Evolutionary conservation across 495 filamentous ascomycete species (phyloP).

Genomic region (Aspergillus sparsus): DNA sequence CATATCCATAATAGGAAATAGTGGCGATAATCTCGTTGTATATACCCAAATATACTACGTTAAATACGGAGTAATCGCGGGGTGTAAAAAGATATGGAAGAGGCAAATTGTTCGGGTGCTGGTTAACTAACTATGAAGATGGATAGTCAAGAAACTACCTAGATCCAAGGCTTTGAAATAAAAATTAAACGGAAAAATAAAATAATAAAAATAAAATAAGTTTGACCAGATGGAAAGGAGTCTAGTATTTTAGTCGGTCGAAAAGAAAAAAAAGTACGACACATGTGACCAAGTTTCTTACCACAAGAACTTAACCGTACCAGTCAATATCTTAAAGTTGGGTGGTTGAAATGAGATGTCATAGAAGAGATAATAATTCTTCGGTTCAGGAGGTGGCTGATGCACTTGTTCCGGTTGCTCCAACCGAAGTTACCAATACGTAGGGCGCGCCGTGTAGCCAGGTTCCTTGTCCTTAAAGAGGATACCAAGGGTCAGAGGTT

Average conservation of each 20-base stretch:
- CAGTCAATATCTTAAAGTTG: not conserved
- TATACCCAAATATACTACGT: too few relatives aligned
- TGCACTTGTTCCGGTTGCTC: conserved; percentile 12
- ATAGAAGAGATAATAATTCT: conserved; percentile 5
- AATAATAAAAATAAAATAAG: too few relatives aligned
- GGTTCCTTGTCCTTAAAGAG: not conserved
- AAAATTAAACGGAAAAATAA: too few relatives aligned
- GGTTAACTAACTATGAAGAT: too few relatives aligned
- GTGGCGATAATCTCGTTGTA: too few relatives aligned
- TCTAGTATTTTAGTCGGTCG: not conserved
- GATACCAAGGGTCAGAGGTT: conserved; percentile 14
- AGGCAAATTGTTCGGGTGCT: too few relatives aligned
- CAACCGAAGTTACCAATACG: conserved; percentile 12
- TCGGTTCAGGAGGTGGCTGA: conserved; percentile 30
- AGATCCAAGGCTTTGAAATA: too few relatives aligned
- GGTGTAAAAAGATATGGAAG: too few relatives aligned
- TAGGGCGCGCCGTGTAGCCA: not conserved
- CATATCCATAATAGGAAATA: not conserved
- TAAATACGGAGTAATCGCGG: too few relatives aligned
- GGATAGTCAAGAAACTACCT: too few relatives aligned
- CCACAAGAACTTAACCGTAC: not conserved
- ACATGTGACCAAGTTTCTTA: conserved; percentile 12
- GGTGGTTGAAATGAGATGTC: too few relatives aligned
- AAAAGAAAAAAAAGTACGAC: conserved; percentile 12
- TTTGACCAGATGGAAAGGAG: too few relatives aligned